phyloP scores from a whole-genome alignment of 306 rosid genomes.

The Psophocarpus tetragonolobus region DNA sequence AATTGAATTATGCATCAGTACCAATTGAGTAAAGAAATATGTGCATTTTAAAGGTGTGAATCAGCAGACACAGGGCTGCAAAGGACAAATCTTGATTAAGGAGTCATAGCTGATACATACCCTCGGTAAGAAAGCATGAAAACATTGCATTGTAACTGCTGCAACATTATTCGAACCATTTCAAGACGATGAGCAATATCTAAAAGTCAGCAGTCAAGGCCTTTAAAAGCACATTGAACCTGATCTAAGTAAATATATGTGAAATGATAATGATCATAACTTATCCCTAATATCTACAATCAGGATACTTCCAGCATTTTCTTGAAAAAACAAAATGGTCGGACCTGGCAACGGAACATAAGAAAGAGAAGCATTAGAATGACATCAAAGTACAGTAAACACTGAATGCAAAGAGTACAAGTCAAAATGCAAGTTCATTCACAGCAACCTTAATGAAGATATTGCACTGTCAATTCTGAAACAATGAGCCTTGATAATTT shows the following conservation, averaged over 20 bases:
- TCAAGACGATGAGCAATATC: slow-evolving; percentile 99
- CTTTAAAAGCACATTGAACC: slow-evolving; percentile 37
- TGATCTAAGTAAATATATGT: slow-evolving; percentile 17
- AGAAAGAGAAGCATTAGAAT: slow-evolving; percentile 36
- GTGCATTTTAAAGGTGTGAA: slow-evolving; percentile 10
- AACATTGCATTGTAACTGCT: slow-evolving; percentile 81
- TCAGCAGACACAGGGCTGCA: not conserved
- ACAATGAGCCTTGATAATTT: not conserved
- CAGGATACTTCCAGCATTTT: slow-evolving; percentile 99
- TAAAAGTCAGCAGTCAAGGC: slow-evolving; percentile 70
- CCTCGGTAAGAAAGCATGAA: slow-evolving; percentile 99
- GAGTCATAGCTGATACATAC: slow-evolving; percentile 43
- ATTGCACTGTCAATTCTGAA: not conserved
- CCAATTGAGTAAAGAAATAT: slow-evolving; percentile 27
- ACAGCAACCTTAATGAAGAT: slow-evolving; percentile 9
- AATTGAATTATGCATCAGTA: slow-evolving; percentile 27
- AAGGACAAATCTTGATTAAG: slow-evolving; percentile 10
- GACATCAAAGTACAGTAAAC: not conserved
- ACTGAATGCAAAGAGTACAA: not conserved
- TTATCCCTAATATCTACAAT: slow-evolving; percentile 22
- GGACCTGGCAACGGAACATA: slow-evolving; percentile 73
- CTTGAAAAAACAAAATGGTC: slow-evolving; percentile 94
- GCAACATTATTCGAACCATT: slow-evolving; percentile 91
- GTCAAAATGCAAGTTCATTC: not conserved
- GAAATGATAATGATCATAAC: slow-evolving; percentile 24